Conservation (phyloP, 257 asterid genomes). For the Fraxinus pennsylvanica region DNA sequence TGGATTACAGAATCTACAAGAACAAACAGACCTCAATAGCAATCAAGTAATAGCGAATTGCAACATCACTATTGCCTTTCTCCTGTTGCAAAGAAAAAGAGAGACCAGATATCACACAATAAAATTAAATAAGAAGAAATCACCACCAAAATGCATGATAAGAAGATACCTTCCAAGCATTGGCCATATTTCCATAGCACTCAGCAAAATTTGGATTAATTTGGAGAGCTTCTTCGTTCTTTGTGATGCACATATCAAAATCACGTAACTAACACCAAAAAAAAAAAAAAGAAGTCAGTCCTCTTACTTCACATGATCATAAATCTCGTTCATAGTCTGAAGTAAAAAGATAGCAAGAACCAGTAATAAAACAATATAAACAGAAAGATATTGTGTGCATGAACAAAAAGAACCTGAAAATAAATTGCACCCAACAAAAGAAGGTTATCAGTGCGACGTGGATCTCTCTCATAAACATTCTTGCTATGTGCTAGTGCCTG, state of each 20-base stretch:
- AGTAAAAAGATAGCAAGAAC: not conserved
- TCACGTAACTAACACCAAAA: slow-evolving; percentile 68
- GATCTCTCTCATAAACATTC: slow-evolving; percentile 79
- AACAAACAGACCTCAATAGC: slow-evolving; percentile 86
- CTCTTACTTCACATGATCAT: slow-evolving; percentile 25
- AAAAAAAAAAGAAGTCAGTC: slow-evolving; percentile 22
- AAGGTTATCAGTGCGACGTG: slow-evolving; percentile 89
- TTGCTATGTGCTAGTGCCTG: slow-evolving; percentile 89
- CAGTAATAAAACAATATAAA: not conserved
- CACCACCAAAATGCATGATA: slow-evolving; percentile 22
- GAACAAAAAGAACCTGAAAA: slow-evolving; percentile 70
- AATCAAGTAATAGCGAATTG: slow-evolving; percentile 89
- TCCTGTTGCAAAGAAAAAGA: slow-evolving; percentile 55
- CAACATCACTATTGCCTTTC: slow-evolving; percentile 90
- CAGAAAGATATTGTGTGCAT: not conserved
- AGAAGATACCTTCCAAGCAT: slow-evolving; percentile 87
- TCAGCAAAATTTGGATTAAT: slow-evolving; percentile 94
- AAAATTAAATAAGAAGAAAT: slow-evolving; percentile 21
- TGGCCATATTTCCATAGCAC: slow-evolving; percentile 99
- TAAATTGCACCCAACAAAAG: slow-evolving; percentile 89
- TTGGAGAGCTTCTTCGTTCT: slow-evolving; percentile 92
- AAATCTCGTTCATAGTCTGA: slow-evolving; percentile 10
- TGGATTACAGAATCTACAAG: not conserved
- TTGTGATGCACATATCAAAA: slow-evolving; percentile 78
- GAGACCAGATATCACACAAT: slow-evolving; percentile 22